Evolutionary conservation across 2,329 filamentous ascomycete species (phyloP), one percentile per base, ranked within the genome.

Genomic region (Raffaelea albimanens): DNA sequence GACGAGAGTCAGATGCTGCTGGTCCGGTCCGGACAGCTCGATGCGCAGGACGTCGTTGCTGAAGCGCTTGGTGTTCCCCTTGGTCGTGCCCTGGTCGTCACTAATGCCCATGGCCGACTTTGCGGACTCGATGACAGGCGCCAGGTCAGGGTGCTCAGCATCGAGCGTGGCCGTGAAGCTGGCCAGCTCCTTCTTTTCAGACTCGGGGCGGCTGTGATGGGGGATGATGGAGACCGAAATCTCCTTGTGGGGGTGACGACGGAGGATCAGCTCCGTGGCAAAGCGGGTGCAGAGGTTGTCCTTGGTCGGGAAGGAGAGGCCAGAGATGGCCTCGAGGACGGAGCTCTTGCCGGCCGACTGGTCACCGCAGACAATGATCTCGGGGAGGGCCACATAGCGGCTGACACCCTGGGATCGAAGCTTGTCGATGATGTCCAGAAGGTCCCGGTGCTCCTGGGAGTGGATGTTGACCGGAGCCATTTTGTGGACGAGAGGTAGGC

Each of bases 311-410:
- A 85, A 84, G 0, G 70, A 67, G 2, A 84, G 68, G 3, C 76
- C 71, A 0, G 80, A 80, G 36, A 85, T 76, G 1, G 78, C 80
- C 55, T 84, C 78, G 0, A 85, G 69, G 0, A 83, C 76, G 0
- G 78, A 82, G 48, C 75, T 81, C 58, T 85, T 85, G 3, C 80
- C 80, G 1, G 73, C 72, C 0, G 73, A 80, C 53, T 82, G 78
- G 49, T 82, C 73, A 3, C 80, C 79, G 44, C 72, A 77, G 13
- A 82, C 77, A 23, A 82, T 72, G 48, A 73, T 69, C 52, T 72
- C 63, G 0, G 70, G 70, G 0, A 72, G 59, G 14, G 64, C 63
- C 16, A 73, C 59, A 49, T 63, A 61, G 5, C 61, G 56, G 41
- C 62, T 62, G 29, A 68, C 55, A 0, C 64, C 63, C 25, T 66